Conservation (phyloP, 352 stramenopile species). For the Globisporangium solare region DNA sequence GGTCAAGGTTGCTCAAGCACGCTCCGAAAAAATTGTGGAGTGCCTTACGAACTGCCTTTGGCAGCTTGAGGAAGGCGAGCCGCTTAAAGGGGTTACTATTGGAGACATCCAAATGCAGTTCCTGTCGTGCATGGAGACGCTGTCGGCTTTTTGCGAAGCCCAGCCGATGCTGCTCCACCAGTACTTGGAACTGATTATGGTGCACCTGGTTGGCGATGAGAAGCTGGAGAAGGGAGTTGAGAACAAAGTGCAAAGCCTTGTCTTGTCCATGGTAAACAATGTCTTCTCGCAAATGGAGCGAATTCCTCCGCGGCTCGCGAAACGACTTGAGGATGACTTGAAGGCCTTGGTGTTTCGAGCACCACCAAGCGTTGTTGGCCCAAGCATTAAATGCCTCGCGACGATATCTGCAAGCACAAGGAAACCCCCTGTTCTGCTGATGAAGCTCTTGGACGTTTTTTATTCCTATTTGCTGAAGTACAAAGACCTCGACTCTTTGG, state of each 20-base stretch:
- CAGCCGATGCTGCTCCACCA: constrained; percentile 44
- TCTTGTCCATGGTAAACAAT: constrained; percentile 57
- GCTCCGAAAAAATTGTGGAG: constrained; percentile 61
- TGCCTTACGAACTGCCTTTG: constrained; percentile 62
- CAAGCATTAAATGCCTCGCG: constrained; percentile 71
- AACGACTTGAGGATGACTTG: constrained; percentile 53
- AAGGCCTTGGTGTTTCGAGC: constrained; percentile 55
- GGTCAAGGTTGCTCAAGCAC: constrained; percentile 38
- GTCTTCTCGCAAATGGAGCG: constrained; percentile 49
- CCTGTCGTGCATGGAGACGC: constrained; percentile 68
- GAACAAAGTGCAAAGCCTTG: constrained; percentile 50
- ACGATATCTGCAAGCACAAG: constrained; percentile 41
- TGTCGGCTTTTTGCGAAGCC: constrained; percentile 73
- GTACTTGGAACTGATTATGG: constrained; percentile 66
- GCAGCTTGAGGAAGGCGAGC: constrained; percentile 63
- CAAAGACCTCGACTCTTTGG: constrained; percentile 25
- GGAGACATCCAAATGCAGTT: constrained; percentile 55
- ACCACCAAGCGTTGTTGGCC: constrained; percentile 79
- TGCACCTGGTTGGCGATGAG: constrained; percentile 67
- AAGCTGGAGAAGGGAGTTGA: constrained; percentile 48
- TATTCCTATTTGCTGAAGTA: constrained; percentile 57
- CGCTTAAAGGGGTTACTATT: constrained; percentile 52
- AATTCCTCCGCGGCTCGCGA: constrained; percentile 39
- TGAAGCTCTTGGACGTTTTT: constrained; percentile 67
- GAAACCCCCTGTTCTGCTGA: constrained; percentile 37